Conservation (phyloP, 768 basidiomycete genomes). For the Astraeus odoratus region DNA sequence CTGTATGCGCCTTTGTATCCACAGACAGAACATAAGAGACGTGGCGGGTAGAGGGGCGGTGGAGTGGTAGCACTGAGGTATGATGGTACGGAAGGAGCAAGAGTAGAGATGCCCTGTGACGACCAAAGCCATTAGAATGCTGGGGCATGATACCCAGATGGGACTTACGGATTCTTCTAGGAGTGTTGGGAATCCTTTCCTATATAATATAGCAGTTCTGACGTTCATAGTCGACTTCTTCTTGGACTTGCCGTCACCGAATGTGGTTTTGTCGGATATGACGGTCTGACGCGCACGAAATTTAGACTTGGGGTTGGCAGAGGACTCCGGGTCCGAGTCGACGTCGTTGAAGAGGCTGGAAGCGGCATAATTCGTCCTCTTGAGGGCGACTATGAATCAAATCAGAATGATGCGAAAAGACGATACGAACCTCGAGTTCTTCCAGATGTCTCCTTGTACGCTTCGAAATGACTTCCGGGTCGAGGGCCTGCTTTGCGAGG, state of each 20-base stretch:
- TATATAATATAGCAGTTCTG: slow-evolving; percentile 73
- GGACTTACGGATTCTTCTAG: slow-evolving; percentile 76
- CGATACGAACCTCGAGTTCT: slow-evolving; percentile 64
- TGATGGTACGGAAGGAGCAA: slow-evolving; percentile 48
- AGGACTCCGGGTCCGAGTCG: slow-evolving; percentile 22
- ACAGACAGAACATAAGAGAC: slow-evolving; percentile 77
- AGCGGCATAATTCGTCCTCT: slow-evolving; percentile 77
- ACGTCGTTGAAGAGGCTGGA: slow-evolving; percentile 27
- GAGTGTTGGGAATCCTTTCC: slow-evolving; percentile 67
- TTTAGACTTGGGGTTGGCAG: slow-evolving; percentile 32
- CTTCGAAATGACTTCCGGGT: slow-evolving; percentile 65
- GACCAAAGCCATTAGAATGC: background rate
- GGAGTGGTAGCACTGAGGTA: slow-evolving; percentile 68
- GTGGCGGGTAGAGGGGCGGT: slow-evolving; percentile 55
- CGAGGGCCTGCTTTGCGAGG: slow-evolving; percentile 34
- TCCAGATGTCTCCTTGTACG: slow-evolving; percentile 73
- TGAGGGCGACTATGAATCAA: slow-evolving; percentile 9
- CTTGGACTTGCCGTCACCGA: slow-evolving; percentile 34
- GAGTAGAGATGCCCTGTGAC: slow-evolving; percentile 48
- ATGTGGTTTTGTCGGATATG: slow-evolving; percentile 67
- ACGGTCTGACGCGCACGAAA: slow-evolving; percentile 65
- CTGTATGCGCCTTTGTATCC: slow-evolving; percentile 79
- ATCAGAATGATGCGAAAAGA: background rate
- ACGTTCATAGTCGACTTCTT: slow-evolving; percentile 81
- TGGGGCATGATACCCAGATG: background rate